Conservation (phyloP, 306 rosid species). For the Corylus heterophylla region DNA sequence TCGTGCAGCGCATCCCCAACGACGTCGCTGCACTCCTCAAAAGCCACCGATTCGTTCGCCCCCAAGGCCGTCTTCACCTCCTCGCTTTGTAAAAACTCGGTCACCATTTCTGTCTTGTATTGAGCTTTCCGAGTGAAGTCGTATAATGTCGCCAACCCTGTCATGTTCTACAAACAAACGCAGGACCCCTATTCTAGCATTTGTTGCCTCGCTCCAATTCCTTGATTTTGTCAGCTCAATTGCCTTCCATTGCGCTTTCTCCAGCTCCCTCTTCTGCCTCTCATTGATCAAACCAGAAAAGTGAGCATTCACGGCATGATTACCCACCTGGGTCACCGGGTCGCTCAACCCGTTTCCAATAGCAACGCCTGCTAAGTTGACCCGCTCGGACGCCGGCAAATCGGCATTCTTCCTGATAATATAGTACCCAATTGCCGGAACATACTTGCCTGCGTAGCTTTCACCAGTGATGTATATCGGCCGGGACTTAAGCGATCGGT, state of each 20-base stretch:
- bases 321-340: conserved; percentile 52
- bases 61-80: conserved; percentile 52
- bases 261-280: conserved; percentile 55
- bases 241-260: conserved; percentile 52
- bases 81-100: conserved; percentile 33
- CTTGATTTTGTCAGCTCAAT: conserved; percentile 25
- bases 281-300: conserved; percentile 66
- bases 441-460: conserved; percentile 84
- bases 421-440: conserved; percentile 69
- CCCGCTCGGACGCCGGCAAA: conserved; percentile 24
- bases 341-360: conserved; percentile 78
- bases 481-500: conserved; percentile 50
- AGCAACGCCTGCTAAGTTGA: conserved; percentile 66
- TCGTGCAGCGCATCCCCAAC: conserved; percentile 44
- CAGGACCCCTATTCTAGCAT: conserved; percentile 32
- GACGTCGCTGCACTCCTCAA: conserved; percentile 44
- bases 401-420: conserved; percentile 42
- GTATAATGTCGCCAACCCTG: conserved; percentile 70
- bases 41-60: conserved; percentile 40
- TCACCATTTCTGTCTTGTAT: conserved; percentile 41
- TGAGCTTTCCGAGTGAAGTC: conserved; percentile 49
- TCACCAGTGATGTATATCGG: conserved; percentile 79
- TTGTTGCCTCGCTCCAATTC: conserved; percentile 55
- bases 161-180: conserved; percentile 37
- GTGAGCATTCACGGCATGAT: conserved; percentile 62